Evolutionary conservation across 768 basidiomycete genomes (phyloP).

Genomic region (Auricularia heimuer): DNA sequence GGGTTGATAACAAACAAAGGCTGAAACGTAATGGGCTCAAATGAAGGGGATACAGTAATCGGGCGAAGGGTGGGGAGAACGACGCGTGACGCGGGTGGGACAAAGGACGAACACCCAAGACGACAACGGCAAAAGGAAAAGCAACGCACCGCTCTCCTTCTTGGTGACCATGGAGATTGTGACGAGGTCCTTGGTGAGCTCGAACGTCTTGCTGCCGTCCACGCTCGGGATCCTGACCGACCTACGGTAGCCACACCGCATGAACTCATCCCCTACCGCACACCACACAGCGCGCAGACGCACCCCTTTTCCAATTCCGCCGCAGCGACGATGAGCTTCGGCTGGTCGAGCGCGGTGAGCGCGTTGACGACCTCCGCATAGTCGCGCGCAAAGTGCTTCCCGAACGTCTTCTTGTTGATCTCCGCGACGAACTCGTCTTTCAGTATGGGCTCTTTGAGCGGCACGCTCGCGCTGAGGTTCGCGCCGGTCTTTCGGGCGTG

Average conservation of each 20-base stretch:
- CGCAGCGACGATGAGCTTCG: slow-evolving; percentile 54
- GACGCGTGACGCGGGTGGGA: background rate
- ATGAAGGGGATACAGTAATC: too few relatives aligned
- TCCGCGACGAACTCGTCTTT: slow-evolving; percentile 69
- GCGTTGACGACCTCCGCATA: slow-evolving; percentile 53
- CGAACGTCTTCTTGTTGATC: slow-evolving; percentile 82
- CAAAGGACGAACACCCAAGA: slow-evolving; percentile 1
- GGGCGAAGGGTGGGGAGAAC: too few relatives aligned
- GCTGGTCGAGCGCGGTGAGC: slow-evolving; percentile 59
- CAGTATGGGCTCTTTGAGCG: slow-evolving; percentile 74
- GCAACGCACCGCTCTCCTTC: slow-evolving; percentile 59
- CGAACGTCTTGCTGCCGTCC: slow-evolving; percentile 53
- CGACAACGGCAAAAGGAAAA: background rate
- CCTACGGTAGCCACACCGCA: slow-evolving; percentile 22
- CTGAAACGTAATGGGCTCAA: slow-evolving; percentile 11
- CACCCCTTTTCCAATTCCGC: slow-evolving; percentile 68
- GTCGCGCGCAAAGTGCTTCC: slow-evolving; percentile 82
- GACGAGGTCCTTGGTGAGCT: slow-evolving; percentile 62
- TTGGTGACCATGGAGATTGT: slow-evolving; percentile 75
- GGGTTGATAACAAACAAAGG: background rate
- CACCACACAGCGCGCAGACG: slow-evolving; percentile 14
- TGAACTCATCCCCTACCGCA: too few relatives aligned
- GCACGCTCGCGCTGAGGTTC: slow-evolving; percentile 76
- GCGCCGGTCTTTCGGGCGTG: slow-evolving; percentile 79
- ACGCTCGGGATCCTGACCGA: slow-evolving; percentile 43